These are phyloP conservation scores for Candida insectorum DNA, from an alignment of 805 yeast genomes.

Conservation along the genomic window DNA sequence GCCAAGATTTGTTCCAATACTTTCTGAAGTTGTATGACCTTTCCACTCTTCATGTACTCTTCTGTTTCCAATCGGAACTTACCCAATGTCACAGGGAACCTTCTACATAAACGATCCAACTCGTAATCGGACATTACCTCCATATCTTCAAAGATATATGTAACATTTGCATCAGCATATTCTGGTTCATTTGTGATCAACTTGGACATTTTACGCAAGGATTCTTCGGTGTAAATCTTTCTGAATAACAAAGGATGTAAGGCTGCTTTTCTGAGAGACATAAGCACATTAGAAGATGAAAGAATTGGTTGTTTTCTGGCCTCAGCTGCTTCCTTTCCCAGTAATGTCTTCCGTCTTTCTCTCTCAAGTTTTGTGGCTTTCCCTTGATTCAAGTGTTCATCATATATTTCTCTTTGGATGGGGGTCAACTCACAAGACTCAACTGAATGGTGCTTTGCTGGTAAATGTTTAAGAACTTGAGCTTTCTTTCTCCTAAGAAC, in stretches of 20 bases:
- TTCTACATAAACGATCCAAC: constrained; percentile 67
- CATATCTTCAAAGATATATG: constrained; percentile 90
- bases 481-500: constrained; percentile 87
- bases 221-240: constrained; percentile 52
- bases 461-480: constrained; percentile 88
- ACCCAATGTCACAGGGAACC: constrained; percentile 65
- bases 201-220: constrained; percentile 63
- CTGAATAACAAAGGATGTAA: constrained; percentile 89
- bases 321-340: constrained; percentile 32
- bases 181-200: constrained; percentile 78
- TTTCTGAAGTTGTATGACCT: constrained; percentile 54
- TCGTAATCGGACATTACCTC: constrained; percentile 91
- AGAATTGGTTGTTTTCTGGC: constrained; percentile 32
- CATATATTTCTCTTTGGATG: constrained; percentile 58
- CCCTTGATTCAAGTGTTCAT: constrained; percentile 49
- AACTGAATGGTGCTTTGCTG: constrained; percentile 65
- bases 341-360: constrained; percentile 37
- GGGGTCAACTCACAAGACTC: constrained; percentile 62
- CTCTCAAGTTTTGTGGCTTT: constrained; percentile 40
- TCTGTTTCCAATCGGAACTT: constrained; percentile 50
- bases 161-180: constrained; percentile 72
- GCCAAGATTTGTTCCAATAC: constrained; percentile 56
- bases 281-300: constrained; percentile 66
- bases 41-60: constrained; percentile 70
- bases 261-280: constrained; percentile 89